Evolutionary conservation across 1,284 basidiomycete species (phyloP), one percentile per base, ranked within the genome.

Genomic region (Irpex sp.): DNA sequence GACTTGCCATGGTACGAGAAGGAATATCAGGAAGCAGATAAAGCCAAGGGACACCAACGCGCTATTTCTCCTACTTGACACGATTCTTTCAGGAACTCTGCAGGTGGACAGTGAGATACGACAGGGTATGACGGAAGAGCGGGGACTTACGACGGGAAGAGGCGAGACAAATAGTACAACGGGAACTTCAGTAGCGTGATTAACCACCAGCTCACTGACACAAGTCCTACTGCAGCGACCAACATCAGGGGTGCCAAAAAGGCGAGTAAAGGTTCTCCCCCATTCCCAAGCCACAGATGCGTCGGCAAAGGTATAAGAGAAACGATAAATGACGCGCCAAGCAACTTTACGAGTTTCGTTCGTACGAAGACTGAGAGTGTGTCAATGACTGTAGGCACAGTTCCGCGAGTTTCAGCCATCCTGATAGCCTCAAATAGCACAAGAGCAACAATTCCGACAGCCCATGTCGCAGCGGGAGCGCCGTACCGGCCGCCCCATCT

Each of bases 1-100:
- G 36, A 96, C 91, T 75, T 97, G 95, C 83, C 93, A 94, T 0
- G 96, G 95, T 19, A 97, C 80, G 62, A 93, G 77, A 33, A 94
- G 68, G 65, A 89, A 83, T 50, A 95, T 87, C 11, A 89, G 76
- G 9, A 84, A 64, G 53, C 89, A 80, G n/a, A 95, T 79, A 13
- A 88, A 58, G 4, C 70, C 69, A 71, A 93, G 83, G 1, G 90
- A 92, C 5, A 87, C 54, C 15, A 89, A 37, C 1, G 82, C 83
- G 68, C 79, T 78, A 62, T 77, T 76, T 72, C 4, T 76, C 54
- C 68, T 78, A 8, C 19, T 64, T 15, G 36, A 43, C 21, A 19
- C 3, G 35, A 17, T 57, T 19, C 26, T 31, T 31, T 47, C 46
- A 56, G 36, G 13, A 55, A 36, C 26, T 31, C 35, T 47, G 17